Evolutionary conservation across 176 grass and related monocot genomes (phyloP).

Genomic region (Oryza officinalis): DNA sequence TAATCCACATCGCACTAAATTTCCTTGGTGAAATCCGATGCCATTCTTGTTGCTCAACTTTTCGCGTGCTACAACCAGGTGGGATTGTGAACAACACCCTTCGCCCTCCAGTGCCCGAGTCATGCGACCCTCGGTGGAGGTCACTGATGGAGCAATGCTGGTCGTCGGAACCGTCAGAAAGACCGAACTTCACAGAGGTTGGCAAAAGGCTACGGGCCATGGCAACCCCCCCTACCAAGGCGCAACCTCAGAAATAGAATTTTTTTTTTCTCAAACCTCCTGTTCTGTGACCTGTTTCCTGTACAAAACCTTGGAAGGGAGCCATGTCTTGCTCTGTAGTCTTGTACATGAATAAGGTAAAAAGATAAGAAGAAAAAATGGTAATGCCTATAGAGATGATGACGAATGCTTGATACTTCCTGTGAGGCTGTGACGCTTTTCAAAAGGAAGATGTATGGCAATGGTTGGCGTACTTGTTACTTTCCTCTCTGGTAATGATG

Average conservation of each 20-base stretch:
- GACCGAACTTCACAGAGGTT: constrained; percentile 75
- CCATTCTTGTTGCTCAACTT: constrained; percentile 3
- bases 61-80: constrained; percentile 43
- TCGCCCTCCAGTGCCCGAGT: constrained; percentile 66
- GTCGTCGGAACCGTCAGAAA: constrained; percentile 68
- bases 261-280: background rate
- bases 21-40: background rate
- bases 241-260: constrained; percentile 50
- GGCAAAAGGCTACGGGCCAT: constrained; percentile 70
- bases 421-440: background rate
- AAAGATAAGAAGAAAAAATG: background rate
- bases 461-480: background rate
- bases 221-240: constrained; percentile 54
- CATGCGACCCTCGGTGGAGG: constrained; percentile 79
- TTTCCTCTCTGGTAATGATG: background rate
- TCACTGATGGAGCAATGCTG: constrained; percentile 90
- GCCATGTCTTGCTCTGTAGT: constrained; percentile 7
- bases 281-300: background rate
- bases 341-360: constrained; percentile 26
- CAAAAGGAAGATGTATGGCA: constrained; percentile 12
- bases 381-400: background rate
- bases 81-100: constrained; percentile 98
- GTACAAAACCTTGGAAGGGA: background rate
- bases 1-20: background rate
- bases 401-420: constrained; percentile 3